Base-by-base conservation (phyloP, 306 rosid genomes). In the Cicer judaicum region DNA sequence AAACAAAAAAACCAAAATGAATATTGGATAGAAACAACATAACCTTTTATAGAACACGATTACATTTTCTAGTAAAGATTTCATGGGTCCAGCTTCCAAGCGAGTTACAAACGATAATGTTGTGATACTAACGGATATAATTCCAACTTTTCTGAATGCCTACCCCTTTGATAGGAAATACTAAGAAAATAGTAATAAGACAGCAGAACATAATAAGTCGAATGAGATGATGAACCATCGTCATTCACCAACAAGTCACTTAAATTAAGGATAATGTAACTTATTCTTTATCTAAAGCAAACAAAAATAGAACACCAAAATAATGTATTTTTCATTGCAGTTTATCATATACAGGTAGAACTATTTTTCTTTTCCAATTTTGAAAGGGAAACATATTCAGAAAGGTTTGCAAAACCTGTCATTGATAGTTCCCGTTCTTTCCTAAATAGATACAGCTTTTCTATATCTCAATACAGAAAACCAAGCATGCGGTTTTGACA, bases 401-500 rank as follows among this genome's bases (percentile, higher is more conserved):
- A 60, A 60, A 60, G 74, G n/a, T 61, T 21, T 19, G 38, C 70
- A 38, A 53, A 49, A 41, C 72, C 48, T 9, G 34, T 62, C 16
- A 50, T 52, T 65, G n/a, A 39, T n/a, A 29, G 44, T 24, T 70
- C 54, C 48, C 48, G 21, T 2, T 44, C 53, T 36, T 64, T 64
- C 18, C 7, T 52, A n/a, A 24, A 50, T 29, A 29, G 40, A 7
- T 72, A 70, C 10, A 38, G 52, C 66, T 59, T 21, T 9, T 46
- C 50, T 63, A 64, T 4, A 1, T 63, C 19, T 56, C 64, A 52
- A 69, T 19, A 46, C 64, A 46, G 3, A 61, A 70, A 47, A 71
- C 54, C 15, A 71, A 21, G 75, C 65, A 71, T 38, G 52, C 19
- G 46, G 54, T 64, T 70, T 70, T 76, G 18, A 44, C 21, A 55